Evolutionary conservation across 148 eudicot genomes (phyloP), one percentile per base, ranked within the genome.

Genomic region (Polygonum aviculare): DNA sequence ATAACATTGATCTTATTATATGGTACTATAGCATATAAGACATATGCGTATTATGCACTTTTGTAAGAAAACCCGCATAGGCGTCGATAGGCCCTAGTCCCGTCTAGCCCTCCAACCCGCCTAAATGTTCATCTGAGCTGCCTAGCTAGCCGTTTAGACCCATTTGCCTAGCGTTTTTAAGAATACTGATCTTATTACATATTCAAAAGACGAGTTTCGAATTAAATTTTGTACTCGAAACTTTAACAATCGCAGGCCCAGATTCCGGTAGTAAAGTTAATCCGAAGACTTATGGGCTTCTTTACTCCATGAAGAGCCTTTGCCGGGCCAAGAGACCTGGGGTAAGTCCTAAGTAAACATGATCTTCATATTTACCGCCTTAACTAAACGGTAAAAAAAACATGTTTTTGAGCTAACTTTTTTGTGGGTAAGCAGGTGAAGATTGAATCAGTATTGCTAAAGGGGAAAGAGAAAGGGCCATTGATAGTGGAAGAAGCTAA

Each of bases 401-500:
- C 1, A 12, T 16, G 65, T 19, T 41, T 19, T 41, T 4, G 3
- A 35, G 19, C 35, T 22, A 12, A 35, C 0, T 35, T 21, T 0
- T 35, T 19, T 9, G 5, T 14, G 33, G 48, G 48, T 76, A 35
- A 73, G 11, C 83, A 93, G 97, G 97, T 92, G 73, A 80, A 86
- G 8, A 90, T 93, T 40, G 95, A 90, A 82, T 74, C 84, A 69
- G 80, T 82, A 74, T 71, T 83, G 36, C 75, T 83, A 12, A 62
- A 80, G 78, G 94, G 91, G 72, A 87, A 90, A 69, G 91, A 90
- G 8, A 93, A 86, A 79, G 93, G 95, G 55, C 75, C 83, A 18
- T 47, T 78, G 38, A 89, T 93, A 75, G 91, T 93, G 62, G 86
- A 89, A 67, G 91, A 82, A 81, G 89, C 97, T 21, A 89, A 86